Conservation (phyloP, 108 stramenopile species). For the Pseudonitzschia pungens region DNA sequence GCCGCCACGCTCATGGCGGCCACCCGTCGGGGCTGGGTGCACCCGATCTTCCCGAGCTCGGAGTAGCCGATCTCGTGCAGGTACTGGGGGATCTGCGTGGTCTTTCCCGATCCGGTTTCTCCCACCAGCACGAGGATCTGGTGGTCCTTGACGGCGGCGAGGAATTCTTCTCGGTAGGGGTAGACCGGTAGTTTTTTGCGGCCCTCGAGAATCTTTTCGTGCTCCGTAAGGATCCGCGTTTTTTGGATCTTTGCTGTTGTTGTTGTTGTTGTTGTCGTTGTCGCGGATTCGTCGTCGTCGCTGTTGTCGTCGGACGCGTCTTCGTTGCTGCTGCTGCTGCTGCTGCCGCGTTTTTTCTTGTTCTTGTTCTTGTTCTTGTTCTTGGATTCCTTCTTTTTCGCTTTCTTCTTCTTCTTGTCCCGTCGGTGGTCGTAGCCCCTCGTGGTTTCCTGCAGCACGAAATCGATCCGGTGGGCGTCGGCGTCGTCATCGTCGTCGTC, state of each 20-base stretch:
- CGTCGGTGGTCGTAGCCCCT: conserved; percentile 77
- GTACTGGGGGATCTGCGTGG: conserved; percentile 97
- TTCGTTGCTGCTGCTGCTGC: too few relatives aligned
- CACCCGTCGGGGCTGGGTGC: conserved; percentile 97
- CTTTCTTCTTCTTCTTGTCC: conserved; percentile 32
- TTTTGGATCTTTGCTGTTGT: too few relatives aligned
- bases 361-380: too few relatives aligned
- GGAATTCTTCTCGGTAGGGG: conserved; percentile 92
- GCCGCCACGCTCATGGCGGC: conserved; percentile 99
- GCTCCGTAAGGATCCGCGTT: conserved; percentile 57
- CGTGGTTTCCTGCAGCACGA: conserved; percentile 86
- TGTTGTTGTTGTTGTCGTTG: too few relatives aligned
- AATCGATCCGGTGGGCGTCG: conserved; percentile 96
- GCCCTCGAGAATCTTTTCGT: conserved; percentile 88
- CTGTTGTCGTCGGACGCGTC: too few relatives aligned
- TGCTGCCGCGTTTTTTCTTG: too few relatives aligned
- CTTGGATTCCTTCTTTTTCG: conserved; percentile 18
- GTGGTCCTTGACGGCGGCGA: conserved; percentile 88
- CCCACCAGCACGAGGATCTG: conserved; percentile 92
- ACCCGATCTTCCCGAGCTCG: conserved; percentile 95
- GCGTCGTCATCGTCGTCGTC: too few relatives aligned
- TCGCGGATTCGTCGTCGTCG: conserved; percentile 12
- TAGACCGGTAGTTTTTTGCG: conserved; percentile 95
- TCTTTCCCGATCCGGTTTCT: conserved; percentile 89
- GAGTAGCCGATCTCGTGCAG: conserved; percentile 97